These are phyloP conservation scores for Cicer yamashitae DNA, from an alignment of 306 rosid genomes.

Conservation along the genomic window DNA sequence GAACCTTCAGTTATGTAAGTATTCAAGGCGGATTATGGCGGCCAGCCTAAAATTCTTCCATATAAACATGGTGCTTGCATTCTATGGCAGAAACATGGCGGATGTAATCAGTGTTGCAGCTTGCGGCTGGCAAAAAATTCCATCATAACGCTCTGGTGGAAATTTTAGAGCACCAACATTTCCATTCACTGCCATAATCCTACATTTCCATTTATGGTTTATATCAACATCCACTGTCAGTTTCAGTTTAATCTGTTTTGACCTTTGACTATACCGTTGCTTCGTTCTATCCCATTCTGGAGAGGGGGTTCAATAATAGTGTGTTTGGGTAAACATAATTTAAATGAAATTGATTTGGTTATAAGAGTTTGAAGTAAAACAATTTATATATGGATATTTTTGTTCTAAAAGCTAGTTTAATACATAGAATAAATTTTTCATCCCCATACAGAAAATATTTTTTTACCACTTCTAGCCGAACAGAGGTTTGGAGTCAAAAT, in stretches of 20 bases:
- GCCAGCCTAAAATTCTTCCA: too few relatives aligned
- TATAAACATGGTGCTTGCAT: too few relatives aligned
- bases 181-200: too few relatives aligned
- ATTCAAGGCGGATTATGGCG: constrained; percentile 18
- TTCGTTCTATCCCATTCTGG: constrained; percentile 15
- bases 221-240: constrained; percentile 18
- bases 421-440: background rate
- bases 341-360: background rate
- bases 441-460: background rate
- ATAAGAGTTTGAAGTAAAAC: constrained; percentile 1
- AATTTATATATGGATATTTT: background rate
- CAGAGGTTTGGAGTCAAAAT: background rate
- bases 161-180: too few relatives aligned
- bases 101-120: too few relatives aligned
- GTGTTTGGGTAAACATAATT: background rate
- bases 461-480: background rate
- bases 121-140: too few relatives aligned
- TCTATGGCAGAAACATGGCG: too few relatives aligned
- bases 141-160: too few relatives aligned
- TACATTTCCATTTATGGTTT: background rate
- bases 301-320: background rate
- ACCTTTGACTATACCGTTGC: background rate
- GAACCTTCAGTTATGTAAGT: background rate
- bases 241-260: background rate
- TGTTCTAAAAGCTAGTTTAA: background rate